Base-by-base conservation (phyloP, 768 basidiomycete species). In the Exidia glandulosa region DNA sequence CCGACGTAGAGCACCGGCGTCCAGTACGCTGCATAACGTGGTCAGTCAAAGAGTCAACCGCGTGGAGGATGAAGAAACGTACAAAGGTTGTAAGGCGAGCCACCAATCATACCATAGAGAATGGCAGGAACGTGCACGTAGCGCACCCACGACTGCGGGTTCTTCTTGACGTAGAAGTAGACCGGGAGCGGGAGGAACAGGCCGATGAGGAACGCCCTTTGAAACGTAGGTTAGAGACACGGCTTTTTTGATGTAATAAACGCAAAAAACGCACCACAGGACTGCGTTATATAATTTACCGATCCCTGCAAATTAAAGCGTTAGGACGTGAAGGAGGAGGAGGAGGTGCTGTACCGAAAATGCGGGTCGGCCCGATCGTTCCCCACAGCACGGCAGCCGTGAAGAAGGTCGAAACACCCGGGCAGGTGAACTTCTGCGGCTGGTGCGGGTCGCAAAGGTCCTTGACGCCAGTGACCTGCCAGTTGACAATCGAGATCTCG, bases 131-230 rank as follows among this genome's bases (percentile, higher is more conserved):
- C 36, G 52, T 60, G 59, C 19, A 60, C 55, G 27, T 31, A 54
- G 50, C 50, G 50, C 14, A 54, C 50, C 50, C 25, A 54, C 9
- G 50, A 54, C 27, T 54, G 50, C 9, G 41, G 41, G 41, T 45
- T 10, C 41, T 45, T 45, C 41, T 45, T 14, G 19, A 45, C 41
- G 41, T 45, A 45, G 19, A 14, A 45, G 41, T 45, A 45, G 12
- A 45, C 41, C 10, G 41, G 41, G 10, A 45, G 6, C 6, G 41
- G 41, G 19, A 45, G 41, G 41, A 45, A 41, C 34, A 71, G 63
- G 27, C 73, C 73, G 58, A 73, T 63, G n/a, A 68, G 64, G 68
- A 73, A 74, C 16, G 68, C n/a, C n/a, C n/a, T n/a, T n/a, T n/a
- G n/a, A n/a, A n/a, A n/a, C n/a, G n/a, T n/a, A n/a, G n/a, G n/a